phyloP scores from a whole-genome alignment of 257 asterid species.

The Orobanche coerulescens region DNA sequence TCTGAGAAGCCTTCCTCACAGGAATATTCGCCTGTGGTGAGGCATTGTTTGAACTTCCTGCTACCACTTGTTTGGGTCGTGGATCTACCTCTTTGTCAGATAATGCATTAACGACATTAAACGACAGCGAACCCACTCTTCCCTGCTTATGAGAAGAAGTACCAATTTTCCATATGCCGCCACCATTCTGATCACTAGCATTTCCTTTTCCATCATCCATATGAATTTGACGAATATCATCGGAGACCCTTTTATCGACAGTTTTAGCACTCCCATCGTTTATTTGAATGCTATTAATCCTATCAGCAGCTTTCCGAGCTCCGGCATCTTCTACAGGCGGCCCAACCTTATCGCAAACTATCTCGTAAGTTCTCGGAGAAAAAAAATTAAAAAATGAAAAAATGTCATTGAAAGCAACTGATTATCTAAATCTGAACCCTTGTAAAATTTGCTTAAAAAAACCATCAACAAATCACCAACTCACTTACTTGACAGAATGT shows the following conservation, averaged over 20 bases:
- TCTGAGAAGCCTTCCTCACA: conserved; percentile 34
- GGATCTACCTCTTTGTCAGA: conserved; percentile 23
- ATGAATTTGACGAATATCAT: conserved; percentile 26
- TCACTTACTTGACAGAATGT: conserved; percentile 63
- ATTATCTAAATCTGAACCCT: neutral
- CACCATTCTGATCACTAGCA: conserved; percentile 24
- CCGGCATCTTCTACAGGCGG: conserved; percentile 32
- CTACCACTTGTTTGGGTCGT: conserved; percentile 25
- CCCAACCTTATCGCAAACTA: conserved; percentile 33
- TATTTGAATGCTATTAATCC: conserved; percentile 28
- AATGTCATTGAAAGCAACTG: neutral
- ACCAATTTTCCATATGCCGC: conserved; percentile 29
- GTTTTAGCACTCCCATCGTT: conserved; percentile 26
- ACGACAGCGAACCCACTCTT: conserved; percentile 53
- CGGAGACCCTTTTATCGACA: conserved; percentile 23
- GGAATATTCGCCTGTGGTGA: conserved; percentile 26
- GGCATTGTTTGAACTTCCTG: conserved; percentile 27
- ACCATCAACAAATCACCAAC: conserved; percentile 13
- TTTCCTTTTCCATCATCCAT: conserved; percentile 32
- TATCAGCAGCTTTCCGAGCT: conserved; percentile 32
- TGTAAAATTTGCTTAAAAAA: neutral
- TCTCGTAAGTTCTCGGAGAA: no score
- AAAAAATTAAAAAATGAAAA: neutral
- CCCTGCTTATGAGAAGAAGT: conserved; percentile 31
- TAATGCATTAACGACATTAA: conserved; percentile 57